Evolutionary conservation across 1,284 basidiomycete genomes (phyloP).

Genomic region (Ceratobasidium sp.): DNA sequence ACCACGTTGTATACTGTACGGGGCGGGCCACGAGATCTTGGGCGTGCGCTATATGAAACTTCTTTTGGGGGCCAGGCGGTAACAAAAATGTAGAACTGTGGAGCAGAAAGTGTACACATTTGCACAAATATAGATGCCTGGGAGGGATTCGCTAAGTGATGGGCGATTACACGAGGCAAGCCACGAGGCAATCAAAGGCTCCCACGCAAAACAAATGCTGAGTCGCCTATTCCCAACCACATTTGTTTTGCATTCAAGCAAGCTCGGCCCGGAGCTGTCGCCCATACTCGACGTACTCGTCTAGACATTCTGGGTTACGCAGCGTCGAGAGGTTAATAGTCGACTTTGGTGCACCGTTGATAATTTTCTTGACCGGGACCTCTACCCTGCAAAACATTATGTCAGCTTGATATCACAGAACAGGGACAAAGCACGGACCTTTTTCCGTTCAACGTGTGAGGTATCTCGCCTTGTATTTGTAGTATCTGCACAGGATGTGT

Average conservation of each 20-base stretch:
- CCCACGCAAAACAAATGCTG: conserved; percentile 29
- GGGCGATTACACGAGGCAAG: conserved; percentile 39
- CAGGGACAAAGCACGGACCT: conserved; percentile 54
- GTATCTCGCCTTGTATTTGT: conserved; percentile 66
- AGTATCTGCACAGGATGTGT: conserved; percentile 23
- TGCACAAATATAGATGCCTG: conserved; percentile 15
- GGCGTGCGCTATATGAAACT: conserved; percentile 39
- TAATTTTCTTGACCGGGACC: conserved; percentile 86
- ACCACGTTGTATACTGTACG: conserved; percentile 28
- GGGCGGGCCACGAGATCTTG: conserved; percentile 46
- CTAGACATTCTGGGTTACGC: conserved; percentile 80
- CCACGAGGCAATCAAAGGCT: conserved; percentile 38
- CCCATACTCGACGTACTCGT: conserved; percentile 74
- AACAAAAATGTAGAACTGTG: conserved; percentile 31
- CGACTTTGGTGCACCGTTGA: conserved; percentile 81
- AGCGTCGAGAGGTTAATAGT: conserved; percentile 83
- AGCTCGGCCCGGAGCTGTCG: conserved; percentile 62
- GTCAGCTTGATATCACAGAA: conserved; percentile 6
- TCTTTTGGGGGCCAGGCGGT: conserved; percentile 20
- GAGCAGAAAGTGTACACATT: conserved; percentile 30
- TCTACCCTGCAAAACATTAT: conserved; percentile 65
- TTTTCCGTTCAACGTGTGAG: conserved; percentile 89
- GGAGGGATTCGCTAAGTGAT: conserved; percentile 23
- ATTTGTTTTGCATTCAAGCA: conserved; percentile 46
- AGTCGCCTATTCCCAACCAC: conserved; percentile 1